Evolutionary conservation across 768 basidiomycete species (phyloP), one percentile per base, ranked within the genome.

Genomic region (Amanita exitialis): DNA sequence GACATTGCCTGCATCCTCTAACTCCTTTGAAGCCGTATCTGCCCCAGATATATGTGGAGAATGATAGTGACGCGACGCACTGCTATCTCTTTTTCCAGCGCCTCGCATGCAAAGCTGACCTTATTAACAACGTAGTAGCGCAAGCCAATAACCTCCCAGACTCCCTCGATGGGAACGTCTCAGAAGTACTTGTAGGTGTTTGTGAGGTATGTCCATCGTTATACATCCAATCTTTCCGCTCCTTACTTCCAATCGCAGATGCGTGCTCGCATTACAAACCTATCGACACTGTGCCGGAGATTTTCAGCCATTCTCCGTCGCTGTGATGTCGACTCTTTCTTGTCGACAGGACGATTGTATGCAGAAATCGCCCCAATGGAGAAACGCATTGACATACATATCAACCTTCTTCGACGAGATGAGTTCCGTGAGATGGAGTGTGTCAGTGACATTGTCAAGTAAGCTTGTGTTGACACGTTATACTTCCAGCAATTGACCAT

Each of bases 391-490:
- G 93, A 99, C 59, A 86, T 87, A 70, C 94, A 96, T 61, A 79
- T 97, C 55, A 87, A 89, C 43, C 72, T 87, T 21, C 69, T 97
- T 3, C 75, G 86, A 38, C 76, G 83, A 42, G 91, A 97, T 58
- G 94, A 93, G 64, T 94, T 99, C 70, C 78, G 85, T 20, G 94
- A 93, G 65, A 78, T 86, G 69, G 95, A 98, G 60, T 97, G 94
- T 65, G 90, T 90, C 16, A 83, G 76, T 58, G 96, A 98, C 61
- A 73, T 98, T 38, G 73, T 77, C 57, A 93, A 87, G 94, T 94
- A 60, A 52, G 85, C 70, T 27, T 23, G 18, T 15, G 8, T 16
- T 47, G 43, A 16, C 20, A 9, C 13, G 20, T 1, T 51, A 25
- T 46, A 21, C 16, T 18, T 9, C 1, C 8, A 25, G n/a, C 39